phyloP scores from a whole-genome alignment of 805 yeast species.

The Suhomyces sp. region DNA sequence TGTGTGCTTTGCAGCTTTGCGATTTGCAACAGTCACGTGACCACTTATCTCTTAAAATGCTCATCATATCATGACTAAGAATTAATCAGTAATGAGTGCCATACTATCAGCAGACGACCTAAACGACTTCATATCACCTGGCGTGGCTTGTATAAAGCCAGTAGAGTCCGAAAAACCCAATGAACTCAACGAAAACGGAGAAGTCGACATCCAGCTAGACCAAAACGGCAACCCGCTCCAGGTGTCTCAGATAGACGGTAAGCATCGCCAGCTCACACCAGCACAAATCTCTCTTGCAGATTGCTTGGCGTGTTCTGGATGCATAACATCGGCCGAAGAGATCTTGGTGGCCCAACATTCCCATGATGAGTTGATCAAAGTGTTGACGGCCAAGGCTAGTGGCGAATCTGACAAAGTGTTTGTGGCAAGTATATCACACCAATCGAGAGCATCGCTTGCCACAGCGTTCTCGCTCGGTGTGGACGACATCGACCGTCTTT shows the following conservation, averaged over 20 bases:
- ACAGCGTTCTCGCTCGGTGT: slow-evolving; percentile 56
- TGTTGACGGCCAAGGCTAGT: slow-evolving; percentile 35
- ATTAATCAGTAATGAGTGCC: slow-evolving; percentile 64
- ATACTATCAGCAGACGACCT: slow-evolving; percentile 83
- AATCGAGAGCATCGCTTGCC: slow-evolving; percentile 79
- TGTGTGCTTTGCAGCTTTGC: neutral
- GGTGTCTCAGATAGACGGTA: slow-evolving; percentile 60
- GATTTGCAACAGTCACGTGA: neutral
- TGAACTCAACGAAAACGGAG: slow-evolving; percentile 24
- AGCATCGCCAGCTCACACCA: slow-evolving; percentile 52
- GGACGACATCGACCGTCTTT: slow-evolving; percentile 54
- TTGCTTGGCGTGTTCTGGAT: slow-evolving; percentile 95
- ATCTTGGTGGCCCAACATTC: slow-evolving; percentile 88
- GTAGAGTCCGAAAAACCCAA: slow-evolving; percentile 34
- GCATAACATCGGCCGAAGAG: slow-evolving; percentile 97
- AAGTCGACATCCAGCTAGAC: slow-evolving; percentile 58
- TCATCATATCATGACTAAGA: neutral
- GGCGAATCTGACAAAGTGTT: slow-evolving; percentile 39
- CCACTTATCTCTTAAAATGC: neutral
- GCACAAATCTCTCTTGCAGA: slow-evolving; percentile 90
- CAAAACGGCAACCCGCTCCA: slow-evolving; percentile 60
- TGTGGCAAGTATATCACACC: slow-evolving; percentile 82
- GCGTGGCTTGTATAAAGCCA: slow-evolving; percentile 92
- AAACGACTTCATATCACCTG: slow-evolving; percentile 92
- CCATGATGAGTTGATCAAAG: slow-evolving; percentile 70